Evolutionary conservation across 2,329 filamentous ascomycete species (phyloP), one percentile per base, ranked within the genome.

Genomic region (Clonostachys rhizophaga): DNA sequence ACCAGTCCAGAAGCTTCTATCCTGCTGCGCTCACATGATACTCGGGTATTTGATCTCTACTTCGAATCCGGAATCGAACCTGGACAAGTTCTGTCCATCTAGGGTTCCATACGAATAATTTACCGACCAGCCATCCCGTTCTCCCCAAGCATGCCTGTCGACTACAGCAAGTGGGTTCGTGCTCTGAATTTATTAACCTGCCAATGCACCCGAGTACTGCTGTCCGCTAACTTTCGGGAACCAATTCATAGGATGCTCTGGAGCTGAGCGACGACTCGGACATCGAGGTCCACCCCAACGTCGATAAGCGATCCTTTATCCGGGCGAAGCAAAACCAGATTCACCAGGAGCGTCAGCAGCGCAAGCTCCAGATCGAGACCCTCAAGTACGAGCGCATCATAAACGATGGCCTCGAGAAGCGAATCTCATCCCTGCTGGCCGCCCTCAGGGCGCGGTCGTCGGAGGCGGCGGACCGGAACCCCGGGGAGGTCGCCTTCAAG

Each of bases 221-320:
- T 9, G 11, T 40, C 20, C 18, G 35, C 13, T 16, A 24, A 36
- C 13, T 37, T 34, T 30, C n/a, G 17, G 14, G 6, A 30, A 30
- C 24, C 24, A 30, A 30, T 30, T 10, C 4, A 39, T 50, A 89
- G 85, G 88, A 97, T 65, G 86, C 87, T 50, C 81, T 99, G 62
- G 94, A 99, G 83, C 84, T 99, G 63, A 96, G 90, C 61, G 94
- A 99, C 69, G 94, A 99, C 70, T 96, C 91, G 45, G 94, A 99
- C 62, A 86, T 99, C 59, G 94, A 99, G 72, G 94, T 97, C 45
- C 94, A 99, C 69, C 94, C 94, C 50, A 99, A 99, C 65, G 94
- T 99, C 65, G 94, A 99, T 74, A 99, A 99, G 69, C 83, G 87
- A 45, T 97, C 92, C 51, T 99, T 99, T 69, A 99, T 99, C 66